These are phyloP conservation scores for Phytophthora vignae DNA, from an alignment of 352 stramenopile genomes.

Conservation along the genomic window DNA sequence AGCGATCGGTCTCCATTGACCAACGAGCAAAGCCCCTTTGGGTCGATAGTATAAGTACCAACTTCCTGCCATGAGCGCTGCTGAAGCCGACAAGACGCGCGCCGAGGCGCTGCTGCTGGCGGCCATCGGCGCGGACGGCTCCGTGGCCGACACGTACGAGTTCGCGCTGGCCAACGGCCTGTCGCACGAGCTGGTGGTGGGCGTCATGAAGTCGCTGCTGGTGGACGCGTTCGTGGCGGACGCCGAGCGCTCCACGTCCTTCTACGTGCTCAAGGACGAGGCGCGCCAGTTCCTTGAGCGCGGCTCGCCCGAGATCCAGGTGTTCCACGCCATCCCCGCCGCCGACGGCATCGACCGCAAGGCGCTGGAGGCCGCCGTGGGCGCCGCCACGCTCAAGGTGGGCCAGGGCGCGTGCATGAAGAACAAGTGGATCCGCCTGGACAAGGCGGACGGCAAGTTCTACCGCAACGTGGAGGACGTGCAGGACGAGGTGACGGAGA, in stretches of 20 bases:
- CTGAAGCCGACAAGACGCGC: conserved; percentile 77
- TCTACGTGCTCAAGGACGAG: conserved; percentile 95
- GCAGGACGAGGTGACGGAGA: conserved; percentile 72
- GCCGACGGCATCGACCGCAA: conserved; percentile 73
- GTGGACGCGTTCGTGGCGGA: conserved; percentile 93
- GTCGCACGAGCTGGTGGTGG: conserved; percentile 94
- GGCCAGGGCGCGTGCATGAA: conserved; percentile 98
- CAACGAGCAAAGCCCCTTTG: conserved; percentile 16
- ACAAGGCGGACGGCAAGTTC: conserved; percentile 91
- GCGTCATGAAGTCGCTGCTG: conserved; percentile 96
- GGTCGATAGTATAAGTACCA: background rate
- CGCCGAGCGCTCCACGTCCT: conserved; percentile 83
- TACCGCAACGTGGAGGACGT: conserved; percentile 80
- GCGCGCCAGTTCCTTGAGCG: conserved; percentile 75
- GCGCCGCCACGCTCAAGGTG: conserved; percentile 93
- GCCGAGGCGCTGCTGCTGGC: conserved; percentile 76
- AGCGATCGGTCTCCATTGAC: conserved; percentile 26
- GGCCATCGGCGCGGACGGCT: conserved; percentile 48
- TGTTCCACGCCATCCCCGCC: conserved; percentile 84
- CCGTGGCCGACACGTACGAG: conserved; percentile 84
- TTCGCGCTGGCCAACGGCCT: conserved; percentile 81
- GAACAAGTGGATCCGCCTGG: conserved; percentile 97
- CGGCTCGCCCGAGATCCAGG: conserved; percentile 85
- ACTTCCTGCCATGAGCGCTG: conserved; percentile 35
- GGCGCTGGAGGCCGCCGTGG: conserved; percentile 85